Evolutionary conservation across 2,329 filamentous ascomycete species (phyloP), one percentile per base, ranked within the genome.

Genomic region (Chaetoscypha palmicola): DNA sequence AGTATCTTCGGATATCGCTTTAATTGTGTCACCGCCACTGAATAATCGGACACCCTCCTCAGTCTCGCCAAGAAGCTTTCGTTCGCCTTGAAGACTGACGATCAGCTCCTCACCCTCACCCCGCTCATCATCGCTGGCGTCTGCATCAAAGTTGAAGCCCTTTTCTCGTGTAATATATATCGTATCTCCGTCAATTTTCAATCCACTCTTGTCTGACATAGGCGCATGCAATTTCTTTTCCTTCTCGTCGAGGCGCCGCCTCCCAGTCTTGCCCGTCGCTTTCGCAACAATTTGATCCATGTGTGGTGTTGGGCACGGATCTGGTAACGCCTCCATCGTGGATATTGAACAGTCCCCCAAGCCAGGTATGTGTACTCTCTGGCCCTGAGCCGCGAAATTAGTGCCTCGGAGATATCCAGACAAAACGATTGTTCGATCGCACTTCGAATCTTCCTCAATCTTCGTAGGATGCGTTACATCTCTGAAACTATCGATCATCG

Each of bases 31-130:
- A 20, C 89, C 88, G 24, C 82, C 84, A 41, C 79, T 79, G 66
- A 98, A 98, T 2, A 98, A 74, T 59, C 88, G 82, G 8, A 98
- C 79, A 30, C 89, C 89, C 37, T 83, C 76, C 23, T 89, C 84
- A 9, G 79, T 86, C 60, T 94, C 79, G 47, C 91, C 92, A 1
- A 97, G 76, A 9, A 96, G 67, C 54, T 76, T 82, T 43, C 89
- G 76, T 64, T 92, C 88, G 16, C 79, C 80, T 60, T 98, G 92
- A 3, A 98, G 71, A 19, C 83, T 84, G 31, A 98, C 81, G 52
- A 98, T 92, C 65, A 98, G 79, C 64, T 96, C 89, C 63, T 98
- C 92, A 31, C 92, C 92, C 42, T 97, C 74, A n/a, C 92, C 92
- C 35, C 87, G 79, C 55, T 95, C 86, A 9, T 79, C 68, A 11